Percentiles rank a stretch among this genome's conserved stretches.
Evolutionary conservation across 495 filamentous ascomycete species (phyloP).

Genomic region (Penicillium bovifimosum): DNA sequence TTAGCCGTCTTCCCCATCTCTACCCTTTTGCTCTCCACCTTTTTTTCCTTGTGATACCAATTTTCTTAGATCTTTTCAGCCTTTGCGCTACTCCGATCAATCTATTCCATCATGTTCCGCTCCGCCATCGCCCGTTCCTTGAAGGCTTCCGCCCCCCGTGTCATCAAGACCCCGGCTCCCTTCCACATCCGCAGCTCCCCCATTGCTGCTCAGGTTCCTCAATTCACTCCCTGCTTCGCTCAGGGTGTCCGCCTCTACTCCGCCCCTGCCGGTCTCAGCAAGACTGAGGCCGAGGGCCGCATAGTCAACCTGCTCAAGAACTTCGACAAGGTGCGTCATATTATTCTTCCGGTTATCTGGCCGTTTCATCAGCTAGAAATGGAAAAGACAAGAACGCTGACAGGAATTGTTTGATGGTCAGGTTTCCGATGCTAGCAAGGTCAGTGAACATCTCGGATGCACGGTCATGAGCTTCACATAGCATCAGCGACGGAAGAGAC

Average conservation of each 20-base stretch:
- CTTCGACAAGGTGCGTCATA: conserved; percentile 86
- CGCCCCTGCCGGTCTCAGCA: conserved; percentile 65
- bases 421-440: conserved; percentile 73
- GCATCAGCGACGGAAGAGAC: background rate
- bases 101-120: conserved; percentile 68
- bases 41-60: conserved; percentile 16
- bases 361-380: conserved; percentile 1
- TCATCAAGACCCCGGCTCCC: conserved; percentile 49
- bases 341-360: conserved; percentile 8
- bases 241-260: conserved; percentile 78
- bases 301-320: conserved; percentile 88
- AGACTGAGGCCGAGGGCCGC: conserved; percentile 82
- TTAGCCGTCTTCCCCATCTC: conserved; percentile 11
- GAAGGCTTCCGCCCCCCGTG: conserved; percentile 54
- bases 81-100: conserved; percentile 28
- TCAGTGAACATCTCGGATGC: conserved; percentile 37
- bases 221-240: conserved; percentile 46
- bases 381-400: conserved; percentile 12
- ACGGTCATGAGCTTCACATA: conserved; percentile 7
- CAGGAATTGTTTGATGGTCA: conserved; percentile 23
- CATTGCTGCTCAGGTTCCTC: conserved; percentile 39
- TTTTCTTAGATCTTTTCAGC: conserved; percentile 18
- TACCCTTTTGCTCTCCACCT: conserved; percentile 14
- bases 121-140: conserved; percentile 66
- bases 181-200: conserved; percentile 53